A percentile compares a stretch with the other conserved stretches of the same genome.
phyloP scores from a whole-genome alignment of 371 early-diverging fungal species.

The Syncephalastrum monosporum region DNA sequence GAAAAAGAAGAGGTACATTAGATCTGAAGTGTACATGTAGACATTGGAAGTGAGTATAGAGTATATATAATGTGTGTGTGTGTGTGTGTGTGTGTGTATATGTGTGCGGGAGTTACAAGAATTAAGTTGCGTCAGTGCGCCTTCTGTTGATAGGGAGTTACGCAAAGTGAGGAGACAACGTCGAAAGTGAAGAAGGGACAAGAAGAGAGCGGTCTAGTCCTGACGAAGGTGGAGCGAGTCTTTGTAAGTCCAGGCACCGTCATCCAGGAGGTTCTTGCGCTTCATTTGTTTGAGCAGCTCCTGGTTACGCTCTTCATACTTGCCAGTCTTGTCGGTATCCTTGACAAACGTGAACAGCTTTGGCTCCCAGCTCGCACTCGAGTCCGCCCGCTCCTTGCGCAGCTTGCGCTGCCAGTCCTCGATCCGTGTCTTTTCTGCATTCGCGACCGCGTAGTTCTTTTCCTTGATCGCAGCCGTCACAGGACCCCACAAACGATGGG shows the following conservation, averaged over 20 bases:
- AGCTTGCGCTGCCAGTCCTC: slow-evolving; percentile 73
- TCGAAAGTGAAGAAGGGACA: background rate
- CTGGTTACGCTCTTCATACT: slow-evolving; percentile 15
- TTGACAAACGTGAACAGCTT: slow-evolving; percentile 52
- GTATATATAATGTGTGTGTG: no score
- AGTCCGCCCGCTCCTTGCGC: slow-evolving; percentile 62
- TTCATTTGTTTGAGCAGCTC: slow-evolving; percentile 17
- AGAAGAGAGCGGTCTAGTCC: background rate
- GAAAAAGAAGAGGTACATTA: no score
- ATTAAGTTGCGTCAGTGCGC: no score
- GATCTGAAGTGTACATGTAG: no score
- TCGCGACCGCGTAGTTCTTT: slow-evolving; percentile 66
- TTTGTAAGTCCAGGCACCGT: slow-evolving; percentile 46
- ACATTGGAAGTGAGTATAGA: no score
- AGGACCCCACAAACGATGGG: slow-evolving; percentile 70
- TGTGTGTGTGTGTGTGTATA: no score
- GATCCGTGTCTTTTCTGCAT: slow-evolving; percentile 66
- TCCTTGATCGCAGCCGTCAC: slow-evolving; percentile 64
- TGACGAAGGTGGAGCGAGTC: slow-evolving; percentile 35
- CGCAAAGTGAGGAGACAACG: background rate
- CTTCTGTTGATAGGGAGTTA: no score
- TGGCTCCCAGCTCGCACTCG: slow-evolving; percentile 40
- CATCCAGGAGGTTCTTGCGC: slow-evolving; percentile 36
- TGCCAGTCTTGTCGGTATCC: slow-evolving; percentile 23
- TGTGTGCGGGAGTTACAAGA: no score